phyloP scores from a whole-genome alignment of 352 stramenopile genomes.

The Globisporangium cederbergense region DNA sequence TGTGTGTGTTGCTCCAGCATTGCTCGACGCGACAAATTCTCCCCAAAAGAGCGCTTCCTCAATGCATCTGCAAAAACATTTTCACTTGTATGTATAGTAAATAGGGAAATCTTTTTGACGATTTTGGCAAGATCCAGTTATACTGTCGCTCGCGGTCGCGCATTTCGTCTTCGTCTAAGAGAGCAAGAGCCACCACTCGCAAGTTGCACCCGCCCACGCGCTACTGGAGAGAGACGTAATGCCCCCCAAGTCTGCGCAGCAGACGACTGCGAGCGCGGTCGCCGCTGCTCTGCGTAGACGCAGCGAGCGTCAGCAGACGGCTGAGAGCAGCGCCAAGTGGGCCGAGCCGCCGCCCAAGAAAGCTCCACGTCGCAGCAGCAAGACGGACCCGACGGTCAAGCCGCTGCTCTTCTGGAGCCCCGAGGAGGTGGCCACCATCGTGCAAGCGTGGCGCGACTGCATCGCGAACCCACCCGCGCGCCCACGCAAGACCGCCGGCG shows the following conservation, averaged over 20 bases:
- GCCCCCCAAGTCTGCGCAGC: not conserved
- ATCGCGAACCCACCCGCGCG: constrained; percentile 8
- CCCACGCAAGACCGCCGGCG: not conserved
- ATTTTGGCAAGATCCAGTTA: too few relatives aligned
- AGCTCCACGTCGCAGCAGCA: constrained; percentile 11
- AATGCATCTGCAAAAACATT: too few relatives aligned
- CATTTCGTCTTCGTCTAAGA: too few relatives aligned
- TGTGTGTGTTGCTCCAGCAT: too few relatives aligned
- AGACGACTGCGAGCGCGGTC: not conserved
- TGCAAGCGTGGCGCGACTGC: constrained; percentile 12
- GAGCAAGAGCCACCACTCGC: not conserved
- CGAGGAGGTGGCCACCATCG: constrained; percentile 13
- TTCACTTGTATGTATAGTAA: too few relatives aligned
- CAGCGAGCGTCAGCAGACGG: constrained; percentile 11
- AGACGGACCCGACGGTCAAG: constrained; percentile 17
- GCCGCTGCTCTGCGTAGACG: constrained; percentile 1
- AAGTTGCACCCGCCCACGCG: too few relatives aligned
- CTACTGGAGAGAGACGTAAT: not conserved
- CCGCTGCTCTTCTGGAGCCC: constrained; percentile 15
- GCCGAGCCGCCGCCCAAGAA: not conserved
- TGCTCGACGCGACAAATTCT: too few relatives aligned
- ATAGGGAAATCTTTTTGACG: too few relatives aligned
- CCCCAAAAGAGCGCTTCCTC: too few relatives aligned
- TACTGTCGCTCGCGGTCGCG: too few relatives aligned
- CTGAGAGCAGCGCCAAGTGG: not conserved